Conservation (phyloP, 169 alveolate genomes). For the Cryptosporidium ryanae region DNA sequence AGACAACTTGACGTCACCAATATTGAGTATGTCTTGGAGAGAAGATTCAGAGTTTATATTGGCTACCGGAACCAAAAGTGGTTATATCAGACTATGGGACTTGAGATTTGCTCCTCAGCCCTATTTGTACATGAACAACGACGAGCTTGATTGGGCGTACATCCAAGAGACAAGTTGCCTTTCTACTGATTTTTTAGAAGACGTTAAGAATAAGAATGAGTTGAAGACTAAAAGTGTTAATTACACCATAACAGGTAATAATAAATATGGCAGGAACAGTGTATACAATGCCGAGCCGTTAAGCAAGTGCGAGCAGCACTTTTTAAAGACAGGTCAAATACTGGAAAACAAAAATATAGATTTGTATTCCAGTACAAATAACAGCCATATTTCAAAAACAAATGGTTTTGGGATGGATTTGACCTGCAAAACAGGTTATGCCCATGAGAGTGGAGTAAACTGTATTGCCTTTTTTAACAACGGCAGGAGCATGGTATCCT, state of each 20-base stretch:
- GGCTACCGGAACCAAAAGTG: slow-evolving; percentile 87
- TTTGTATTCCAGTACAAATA: not conserved
- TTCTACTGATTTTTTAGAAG: not conserved
- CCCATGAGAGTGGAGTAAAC: slow-evolving; percentile 79
- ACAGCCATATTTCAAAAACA: not conserved
- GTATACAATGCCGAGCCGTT: not conserved
- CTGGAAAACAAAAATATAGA: not conserved
- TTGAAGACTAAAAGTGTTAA: not conserved
- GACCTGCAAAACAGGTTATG: slow-evolving; percentile 36
- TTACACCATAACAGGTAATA: not conserved
- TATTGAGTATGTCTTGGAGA: slow-evolving; percentile 44
- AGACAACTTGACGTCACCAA: slow-evolving; percentile 37
- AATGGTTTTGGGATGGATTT: slow-evolving; percentile 29
- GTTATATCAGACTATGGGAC: slow-evolving; percentile 88
- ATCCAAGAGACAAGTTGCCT: slow-evolving; percentile 38
- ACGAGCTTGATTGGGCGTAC: slow-evolving; percentile 56
- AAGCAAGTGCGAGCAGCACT: not conserved
- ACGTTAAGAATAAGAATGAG: not conserved
- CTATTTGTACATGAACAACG: slow-evolving; percentile 27
- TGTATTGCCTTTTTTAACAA: slow-evolving; percentile 60
- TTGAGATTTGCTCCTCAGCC: slow-evolving; percentile 82
- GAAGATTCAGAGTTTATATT: slow-evolving; percentile 36
- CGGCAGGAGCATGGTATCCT: slow-evolving; percentile 75
- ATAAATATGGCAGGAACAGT: not conserved
- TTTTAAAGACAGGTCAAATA: not conserved